Conservation (phyloP, 2,329 filamentous ascomycete species). For the Ceratocystis cubensis region DNA sequence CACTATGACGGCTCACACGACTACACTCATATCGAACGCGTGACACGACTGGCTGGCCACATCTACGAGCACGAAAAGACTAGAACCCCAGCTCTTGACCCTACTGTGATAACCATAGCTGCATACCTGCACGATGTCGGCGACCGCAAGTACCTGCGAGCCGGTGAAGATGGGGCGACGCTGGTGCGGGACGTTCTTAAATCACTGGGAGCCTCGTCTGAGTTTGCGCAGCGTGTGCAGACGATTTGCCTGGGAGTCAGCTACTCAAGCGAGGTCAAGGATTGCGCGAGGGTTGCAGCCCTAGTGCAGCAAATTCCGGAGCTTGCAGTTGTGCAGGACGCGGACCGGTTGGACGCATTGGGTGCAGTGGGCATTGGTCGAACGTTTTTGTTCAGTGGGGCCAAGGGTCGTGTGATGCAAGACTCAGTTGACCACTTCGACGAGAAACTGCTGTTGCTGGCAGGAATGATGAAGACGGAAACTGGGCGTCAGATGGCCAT, state of each 20-base stretch:
- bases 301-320: constrained; percentile 41
- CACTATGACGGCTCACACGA: constrained; percentile 79
- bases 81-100: constrained; percentile 24
- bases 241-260: constrained; percentile 63
- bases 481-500: constrained; percentile 41
- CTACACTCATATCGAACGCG: constrained; percentile 70
- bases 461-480: constrained; percentile 51
- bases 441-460: constrained; percentile 58
- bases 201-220: constrained; percentile 41
- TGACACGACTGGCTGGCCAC: constrained; percentile 57
- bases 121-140: constrained; percentile 80
- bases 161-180: constrained; percentile 44
- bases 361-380: constrained; percentile 75
- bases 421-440: constrained; percentile 62
- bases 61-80: constrained; percentile 43
- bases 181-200: constrained; percentile 44
- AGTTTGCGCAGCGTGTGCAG: constrained; percentile 55
- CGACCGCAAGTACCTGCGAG: constrained; percentile 64
- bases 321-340: constrained; percentile 72
- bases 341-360: constrained; percentile 81
- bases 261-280: constrained; percentile 59
- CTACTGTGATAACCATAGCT: constrained; percentile 47
- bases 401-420: constrained; percentile 45
- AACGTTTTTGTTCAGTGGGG: constrained; percentile 52
- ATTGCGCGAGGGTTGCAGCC: constrained; percentile 46